These are phyloP conservation scores for Tilletiopsis washingtonensis DNA, from an alignment of 1,284 basidiomycete species.

Conservation along the genomic window DNA sequence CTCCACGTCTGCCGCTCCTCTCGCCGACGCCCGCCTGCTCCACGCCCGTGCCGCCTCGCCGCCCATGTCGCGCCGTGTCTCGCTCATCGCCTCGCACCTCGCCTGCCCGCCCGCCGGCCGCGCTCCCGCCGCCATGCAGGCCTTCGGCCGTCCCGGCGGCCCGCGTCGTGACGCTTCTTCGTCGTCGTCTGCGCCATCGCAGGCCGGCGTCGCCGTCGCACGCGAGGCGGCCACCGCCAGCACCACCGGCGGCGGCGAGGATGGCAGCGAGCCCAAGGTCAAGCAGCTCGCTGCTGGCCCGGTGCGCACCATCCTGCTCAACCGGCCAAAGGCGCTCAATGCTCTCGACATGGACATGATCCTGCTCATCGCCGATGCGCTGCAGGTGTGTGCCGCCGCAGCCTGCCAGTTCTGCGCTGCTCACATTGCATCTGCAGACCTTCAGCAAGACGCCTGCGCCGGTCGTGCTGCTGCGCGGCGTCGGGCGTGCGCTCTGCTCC, in stretches of 20 bases:
- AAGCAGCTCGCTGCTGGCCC: constrained; percentile 24
- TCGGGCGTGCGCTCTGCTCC: constrained; percentile 79
- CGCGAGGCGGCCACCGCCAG: background rate
- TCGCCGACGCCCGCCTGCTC: too few relatives aligned
- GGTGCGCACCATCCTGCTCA: constrained; percentile 64
- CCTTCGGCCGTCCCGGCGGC: background rate
- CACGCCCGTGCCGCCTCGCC: too few relatives aligned
- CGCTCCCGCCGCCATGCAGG: background rate
- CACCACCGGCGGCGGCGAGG: constrained; percentile 5
- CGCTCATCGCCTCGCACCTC: background rate
- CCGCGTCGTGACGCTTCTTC: background rate
- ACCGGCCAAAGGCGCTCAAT: constrained; percentile 77
- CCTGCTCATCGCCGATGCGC: constrained; percentile 60
- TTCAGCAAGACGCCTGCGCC: constrained; percentile 3
- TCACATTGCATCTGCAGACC: constrained; percentile 1
- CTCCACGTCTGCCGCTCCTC: too few relatives aligned
- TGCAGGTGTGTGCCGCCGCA: constrained; percentile 57
- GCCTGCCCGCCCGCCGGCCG: too few relatives aligned
- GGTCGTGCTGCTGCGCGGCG: constrained; percentile 49
- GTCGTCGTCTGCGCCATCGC: background rate
- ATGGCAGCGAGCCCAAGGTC: constrained; percentile 14
- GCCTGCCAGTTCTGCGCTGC: too few relatives aligned
- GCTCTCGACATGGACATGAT: constrained; percentile 81
- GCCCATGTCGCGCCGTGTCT: background rate
- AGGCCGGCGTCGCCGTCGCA: background rate